A percentile compares a stretch with the other conserved stretches of the same genome.
These are phyloP conservation scores for Moesziomyces antarcticus DNA, from an alignment of 1,284 basidiomycete genomes.

Conservation along the genomic window DNA sequence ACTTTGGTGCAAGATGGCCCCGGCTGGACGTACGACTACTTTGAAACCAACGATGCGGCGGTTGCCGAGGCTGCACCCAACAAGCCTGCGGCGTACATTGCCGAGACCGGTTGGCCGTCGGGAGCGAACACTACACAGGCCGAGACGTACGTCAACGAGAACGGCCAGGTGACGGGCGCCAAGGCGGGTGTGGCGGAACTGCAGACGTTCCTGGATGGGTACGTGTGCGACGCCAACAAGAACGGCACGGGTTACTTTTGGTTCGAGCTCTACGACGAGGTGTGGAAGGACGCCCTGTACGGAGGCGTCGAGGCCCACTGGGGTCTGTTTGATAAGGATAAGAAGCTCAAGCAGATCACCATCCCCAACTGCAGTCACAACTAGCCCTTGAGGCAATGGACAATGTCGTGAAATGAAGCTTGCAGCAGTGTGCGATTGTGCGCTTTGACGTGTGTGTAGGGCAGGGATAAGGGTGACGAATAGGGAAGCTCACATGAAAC, in stretches of 20 bases:
- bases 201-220: constrained; percentile 42
- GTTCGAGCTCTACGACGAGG: constrained; percentile 44
- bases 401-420: not conserved
- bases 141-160: constrained; percentile 26
- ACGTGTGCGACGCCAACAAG: constrained; percentile 33
- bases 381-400: not conserved
- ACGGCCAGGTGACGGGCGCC: constrained; percentile 29
- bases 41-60: constrained; percentile 25
- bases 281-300: constrained; percentile 39
- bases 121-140: constrained; percentile 30
- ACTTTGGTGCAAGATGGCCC: constrained; percentile 29
- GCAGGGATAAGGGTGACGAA: too few relatives aligned
- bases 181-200: constrained; percentile 25
- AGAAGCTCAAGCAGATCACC: constrained; percentile 39
- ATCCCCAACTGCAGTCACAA: constrained; percentile 33
- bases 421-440: too few relatives aligned
- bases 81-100: constrained; percentile 40
- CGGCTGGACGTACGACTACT: constrained; percentile 42
- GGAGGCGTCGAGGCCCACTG: constrained; percentile 48
- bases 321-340: constrained; percentile 36
- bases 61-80: constrained; percentile 27
- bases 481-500: too few relatives aligned
- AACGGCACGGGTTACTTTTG: constrained; percentile 42
- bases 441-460: too few relatives aligned
- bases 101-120: constrained; percentile 42